Base-by-base conservation (phyloP, 495 filamentous ascomycete genomes). In the Tetracladium setigerum region DNA sequence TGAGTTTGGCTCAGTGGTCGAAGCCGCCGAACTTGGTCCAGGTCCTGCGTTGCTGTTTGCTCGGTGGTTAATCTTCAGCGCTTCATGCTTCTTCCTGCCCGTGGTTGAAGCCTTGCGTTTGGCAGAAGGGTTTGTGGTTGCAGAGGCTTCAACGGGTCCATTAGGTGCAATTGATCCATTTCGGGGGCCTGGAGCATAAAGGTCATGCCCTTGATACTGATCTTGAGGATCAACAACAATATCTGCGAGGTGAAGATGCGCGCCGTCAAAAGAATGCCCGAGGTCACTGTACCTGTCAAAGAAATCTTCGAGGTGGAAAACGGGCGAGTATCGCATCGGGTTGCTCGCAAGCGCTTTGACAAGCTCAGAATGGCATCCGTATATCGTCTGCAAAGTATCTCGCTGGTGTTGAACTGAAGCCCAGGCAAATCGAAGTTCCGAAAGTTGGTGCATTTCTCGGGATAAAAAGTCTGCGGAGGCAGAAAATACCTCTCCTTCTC, bases 291-390 rank as follows among this genome's bases (percentile, higher is more conserved):
- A 94, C 16, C 87, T 76, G 56, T 90, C 86, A 56, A 90, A 83
- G 61, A 94, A 94, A 54, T 89, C 86, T 52, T 94, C 87, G 4
- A 89, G 73, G 46, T 89, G 84, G 55, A 90, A 91, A 13, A 84
- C 83, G 0, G 86, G 81, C 4, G 81, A 82, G 49, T 86, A 88
- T 4, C 83, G 78, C 64, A 79, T 73, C 11, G 78, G 71, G 43
- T 74, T 79, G 34, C 70, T 80, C 5, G 80, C 76, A 1, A 88
- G 66, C 13, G 79, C 80, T 47, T 85, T 82, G 15, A 89, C 80
- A 7, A 91, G 69, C 55, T 87, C 83, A 1, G 78, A 69, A 53
- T 94, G 87, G 24, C 78, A 83, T 12, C 72, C 71, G 53, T 84
- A 87, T 13, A 90, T 78, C 1, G 71, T 76, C 59, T 88, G 82